Conservation (phyloP, 495 filamentous ascomycete genomes). For the Margaritispora aquatica region DNA sequence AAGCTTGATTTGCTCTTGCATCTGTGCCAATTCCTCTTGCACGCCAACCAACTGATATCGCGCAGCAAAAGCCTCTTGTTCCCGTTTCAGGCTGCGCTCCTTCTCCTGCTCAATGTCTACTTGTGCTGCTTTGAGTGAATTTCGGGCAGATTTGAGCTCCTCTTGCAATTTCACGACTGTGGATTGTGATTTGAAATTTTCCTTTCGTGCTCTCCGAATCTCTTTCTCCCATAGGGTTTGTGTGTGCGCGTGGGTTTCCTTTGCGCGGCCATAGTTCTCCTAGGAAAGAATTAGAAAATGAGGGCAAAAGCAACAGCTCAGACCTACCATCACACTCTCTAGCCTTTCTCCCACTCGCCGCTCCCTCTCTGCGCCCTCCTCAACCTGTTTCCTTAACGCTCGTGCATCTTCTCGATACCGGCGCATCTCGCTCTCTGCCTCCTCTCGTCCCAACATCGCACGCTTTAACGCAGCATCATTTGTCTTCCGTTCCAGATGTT, state of each 20-base stretch:
- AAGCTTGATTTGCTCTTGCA: slow-evolving; percentile 54
- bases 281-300: slow-evolving; percentile 24
- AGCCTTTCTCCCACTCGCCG: slow-evolving; percentile 69
- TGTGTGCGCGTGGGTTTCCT: slow-evolving; percentile 70
- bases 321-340: slow-evolving; percentile 64
- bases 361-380: slow-evolving; percentile 68
- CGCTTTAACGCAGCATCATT: slow-evolving; percentile 70
- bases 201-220: slow-evolving; percentile 72
- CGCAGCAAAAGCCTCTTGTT: slow-evolving; percentile 72
- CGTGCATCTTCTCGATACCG: slow-evolving; percentile 52
- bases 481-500: slow-evolving; percentile 52
- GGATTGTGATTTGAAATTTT: slow-evolving; percentile 78
- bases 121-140: slow-evolving; percentile 39
- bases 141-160: slow-evolving; percentile 65
- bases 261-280: slow-evolving; percentile 69
- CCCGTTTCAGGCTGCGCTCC: slow-evolving; percentile 42
- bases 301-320: background rate
- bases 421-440: slow-evolving; percentile 66
- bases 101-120: slow-evolving; percentile 37
- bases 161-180: slow-evolving; percentile 72
- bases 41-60: slow-evolving; percentile 66
- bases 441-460: slow-evolving; percentile 77
- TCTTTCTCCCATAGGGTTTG: slow-evolving; percentile 78
- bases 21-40: slow-evolving; percentile 65
- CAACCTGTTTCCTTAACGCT: slow-evolving; percentile 46